Evolutionary conservation across 2,329 filamentous ascomycete genomes (phyloP), one percentile per base, ranked within the genome.

Genomic region (Fusarium sp.): DNA sequence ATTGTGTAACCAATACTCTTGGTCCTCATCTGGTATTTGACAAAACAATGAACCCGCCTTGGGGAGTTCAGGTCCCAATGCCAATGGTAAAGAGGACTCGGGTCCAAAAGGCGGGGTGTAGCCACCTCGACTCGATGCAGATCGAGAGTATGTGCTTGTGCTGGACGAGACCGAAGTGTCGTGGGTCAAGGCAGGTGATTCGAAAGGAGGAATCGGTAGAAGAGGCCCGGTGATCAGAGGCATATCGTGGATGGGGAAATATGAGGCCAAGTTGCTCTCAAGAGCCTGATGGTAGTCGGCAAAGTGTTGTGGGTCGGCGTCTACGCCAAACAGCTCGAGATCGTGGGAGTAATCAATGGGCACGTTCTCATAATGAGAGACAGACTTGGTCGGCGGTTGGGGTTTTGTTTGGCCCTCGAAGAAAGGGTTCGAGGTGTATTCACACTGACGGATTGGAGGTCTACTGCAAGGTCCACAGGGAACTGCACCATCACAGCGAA

Each of bases 401-500:
- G 34, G 30, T n/a, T 49, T 49, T 5, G 46, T 15, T 4, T 12
- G 34, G 32, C 46, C 26, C 14, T 49, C 46, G n/a, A 49, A 49
- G 34, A 49, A 49, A 2, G 46, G 46, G 7, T 15, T 26, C 17
- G 32, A 32, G 34, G 32, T 49, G 46, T 49, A 49, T n/a, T 49
- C 46, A 12, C 46, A 49, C 20, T 49, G 30, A 9, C 46, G 46
- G 11, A 4, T 32, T 21, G 46, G 46, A 49, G 46, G 23, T 26
- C 32, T 49, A 14, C 30, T 49, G 23, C 46, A 49, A 26, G 46
- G 46, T 15, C 46, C 46, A 20, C 46, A 49, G 6, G 46, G 46
- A 38, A 26, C 23, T 3, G 46, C 21, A 8, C 46, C 46, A 7
- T 49, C 46, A n/a, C 46, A 49, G 11, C 46, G 46, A 38, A 49